These are phyloP conservation scores for Sphagnum contortum DNA, from an alignment of 225 moss, liverwort and hornwort species.

Conservation along the genomic window DNA sequence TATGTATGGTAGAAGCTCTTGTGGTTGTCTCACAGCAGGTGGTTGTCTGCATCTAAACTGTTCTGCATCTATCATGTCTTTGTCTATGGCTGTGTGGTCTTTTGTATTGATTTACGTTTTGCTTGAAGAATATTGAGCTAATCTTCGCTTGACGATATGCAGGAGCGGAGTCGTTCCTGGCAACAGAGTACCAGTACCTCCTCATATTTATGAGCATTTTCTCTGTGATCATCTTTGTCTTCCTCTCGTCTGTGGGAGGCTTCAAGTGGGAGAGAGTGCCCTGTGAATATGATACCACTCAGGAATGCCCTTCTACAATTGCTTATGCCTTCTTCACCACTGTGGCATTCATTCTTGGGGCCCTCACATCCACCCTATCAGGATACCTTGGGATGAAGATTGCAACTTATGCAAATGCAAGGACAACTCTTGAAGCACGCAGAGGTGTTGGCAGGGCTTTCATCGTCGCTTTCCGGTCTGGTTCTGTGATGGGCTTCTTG, in stretches of 20 bases:
- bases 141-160: neutral
- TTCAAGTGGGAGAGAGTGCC: slow-evolving; percentile 39
- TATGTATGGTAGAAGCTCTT: no score
- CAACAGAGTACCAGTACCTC: slow-evolving; percentile 69
- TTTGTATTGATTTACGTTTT: no score
- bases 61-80: no score
- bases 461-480: slow-evolving; percentile 71
- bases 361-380: slow-evolving; percentile 58
- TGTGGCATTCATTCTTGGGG: slow-evolving; percentile 71
- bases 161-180: slow-evolving; percentile 64
- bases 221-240: slow-evolving; percentile 77
- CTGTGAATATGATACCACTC: slow-evolving; percentile 26
- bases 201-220: slow-evolving; percentile 70
- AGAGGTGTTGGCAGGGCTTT: slow-evolving; percentile 67
- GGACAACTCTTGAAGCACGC: slow-evolving; percentile 82
- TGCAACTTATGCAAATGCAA: slow-evolving; percentile 83
- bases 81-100: no score
- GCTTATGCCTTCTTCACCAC: slow-evolving; percentile 65
- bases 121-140: no score
- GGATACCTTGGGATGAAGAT: slow-evolving; percentile 89
- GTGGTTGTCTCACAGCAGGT: no score
- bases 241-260: slow-evolving; percentile 69
- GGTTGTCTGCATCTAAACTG: no score
- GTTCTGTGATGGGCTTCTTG: slow-evolving; percentile 83
- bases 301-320: slow-evolving; percentile 39